Evolutionary conservation across 805 yeast species (phyloP), one percentile per base, ranked within the genome.

Genomic region (Metschnikowia koreensis): DNA sequence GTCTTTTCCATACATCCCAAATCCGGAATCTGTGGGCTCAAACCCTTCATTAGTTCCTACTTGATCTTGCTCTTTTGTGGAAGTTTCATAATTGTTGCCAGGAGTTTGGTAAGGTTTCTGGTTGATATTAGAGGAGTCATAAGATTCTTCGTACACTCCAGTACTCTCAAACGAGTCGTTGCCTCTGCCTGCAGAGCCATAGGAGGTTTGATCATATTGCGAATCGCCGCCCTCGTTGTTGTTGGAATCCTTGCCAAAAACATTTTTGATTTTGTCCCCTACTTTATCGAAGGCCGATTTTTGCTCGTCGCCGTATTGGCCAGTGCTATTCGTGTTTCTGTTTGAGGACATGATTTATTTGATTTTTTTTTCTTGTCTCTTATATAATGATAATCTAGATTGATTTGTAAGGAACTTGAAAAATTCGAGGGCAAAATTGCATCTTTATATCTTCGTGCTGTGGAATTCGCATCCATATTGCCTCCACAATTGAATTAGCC

Each of bases 101-200:
- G 39, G n/a, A 6, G 13, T 5, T n/a, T 37, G 15, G 15, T 39
- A 39, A 9, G 41, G 17, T 38, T 52, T 33, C 50, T 38, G 40
- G 33, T 44, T 41, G 40, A 59, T 56, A 37, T 52, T 48, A 40
- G 64, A 57, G 13, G 67, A 61, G 13, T 70, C 71, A 50, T 62
- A 65, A n/a, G 70, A 45, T 44, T 46, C 48, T 4, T 38, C 41
- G 31, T 39, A 31, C 15, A 31, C 22, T 38, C 47, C 52, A 27
- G 65, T 58, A n/a, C 68, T 64, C 9, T 70, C 70, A 49, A 62
- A 65, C n/a, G 67, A 31, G 47, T 47, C 51, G 4, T 39, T 46
- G 52, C 36, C 61, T 40, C 47, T 47, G 49, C 52, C 57, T 8
- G 56, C 48, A 16, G 66, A 58, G 16, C 69, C 69, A 52, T 65